Evolutionary conservation across 257 asterid species (phyloP), one percentile per base, ranked within the genome.

Genomic region (Lantana camara): DNA sequence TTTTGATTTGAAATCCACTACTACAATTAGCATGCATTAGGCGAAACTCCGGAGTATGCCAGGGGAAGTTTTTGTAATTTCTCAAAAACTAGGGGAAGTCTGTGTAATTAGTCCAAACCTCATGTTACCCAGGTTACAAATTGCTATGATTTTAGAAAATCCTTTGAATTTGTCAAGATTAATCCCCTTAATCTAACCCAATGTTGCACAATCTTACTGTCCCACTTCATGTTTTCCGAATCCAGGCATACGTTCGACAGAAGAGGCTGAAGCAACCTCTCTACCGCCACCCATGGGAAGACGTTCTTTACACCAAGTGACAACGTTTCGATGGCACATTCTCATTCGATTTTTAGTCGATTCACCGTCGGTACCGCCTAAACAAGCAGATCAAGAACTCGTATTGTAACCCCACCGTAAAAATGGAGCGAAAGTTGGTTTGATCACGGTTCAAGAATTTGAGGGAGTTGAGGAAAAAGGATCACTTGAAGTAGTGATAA

Each of bases 251-350:
- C 99, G 4, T 90, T 93, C 68, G 97, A 93, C 80, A 93, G 70
- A 93, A 93, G 95, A 88, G 99, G 69, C 68, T 94, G 86, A 94
- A 94, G 76, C 99, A 94, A 71, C 97, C 99, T 10, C 89, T 90
- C 24, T 93, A 93, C 82, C 99, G 96, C 71, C 99, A 93, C 80
- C 99, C 99, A 2, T 93, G 99, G 99, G 99, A 93, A 84, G 99
- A 93, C 68, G 99, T 93, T 57, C 95, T 90, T 60, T 93, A 93
- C 91, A 93, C 99, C 82, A 90, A 93, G 88, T 93, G 84, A 84
- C 72, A 27, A 27, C 4, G 24, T 30, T 21, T 22, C 13, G 22
- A 4, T 32, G 11, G 57, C 27, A 11, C 60, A 55, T 60, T 68
- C 59, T 48, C 65, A 27, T 52, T 71, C 76, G n/a, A 66, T 45